phyloP scores from a whole-genome alignment of 257 asterid species.

The Solanum corneliomulleri region DNA sequence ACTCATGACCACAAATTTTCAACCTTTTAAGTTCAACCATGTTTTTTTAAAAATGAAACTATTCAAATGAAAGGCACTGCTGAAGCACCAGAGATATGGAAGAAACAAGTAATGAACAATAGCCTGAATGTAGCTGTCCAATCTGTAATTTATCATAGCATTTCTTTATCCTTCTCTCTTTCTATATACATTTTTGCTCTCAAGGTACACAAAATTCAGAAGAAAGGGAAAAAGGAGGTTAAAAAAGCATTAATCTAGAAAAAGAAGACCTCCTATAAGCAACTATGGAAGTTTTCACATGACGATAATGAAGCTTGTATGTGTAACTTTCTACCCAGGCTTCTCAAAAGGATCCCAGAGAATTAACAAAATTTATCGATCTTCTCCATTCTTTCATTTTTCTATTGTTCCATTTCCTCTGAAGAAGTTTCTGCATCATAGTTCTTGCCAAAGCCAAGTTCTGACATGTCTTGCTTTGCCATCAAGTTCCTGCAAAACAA shows the following conservation, averaged over 20 bases:
- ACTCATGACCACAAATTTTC: not conserved
- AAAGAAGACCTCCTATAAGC: not conserved
- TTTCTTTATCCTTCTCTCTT: not conserved
- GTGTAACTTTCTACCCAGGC: not conserved
- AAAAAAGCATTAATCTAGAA: not conserved
- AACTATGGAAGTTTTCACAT: not conserved
- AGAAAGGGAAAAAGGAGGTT: not conserved
- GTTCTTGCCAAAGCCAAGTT: slow-evolving; percentile 63
- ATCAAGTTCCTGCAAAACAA: slow-evolving; percentile 69
- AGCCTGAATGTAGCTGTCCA: not conserved
- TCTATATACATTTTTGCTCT: not conserved
- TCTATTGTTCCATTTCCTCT: slow-evolving; percentile 12
- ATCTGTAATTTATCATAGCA: not conserved
- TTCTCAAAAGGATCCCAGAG: not conserved
- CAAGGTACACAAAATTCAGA: not conserved
- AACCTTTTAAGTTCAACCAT: not conserved
- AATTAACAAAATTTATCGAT: not conserved
- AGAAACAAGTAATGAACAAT: not conserved
- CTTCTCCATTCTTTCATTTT: slow-evolving; percentile 3
- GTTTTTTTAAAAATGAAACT: not conserved
- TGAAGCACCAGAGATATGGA: not conserved
- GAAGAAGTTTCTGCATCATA: slow-evolving; percentile 23
- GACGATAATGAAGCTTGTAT: not conserved
- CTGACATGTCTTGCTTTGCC: slow-evolving; percentile 96
- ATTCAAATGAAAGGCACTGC: not conserved